Evolutionary conservation across 352 stramenopile species (phyloP).

Genomic region (Pythium diclinum): DNA sequence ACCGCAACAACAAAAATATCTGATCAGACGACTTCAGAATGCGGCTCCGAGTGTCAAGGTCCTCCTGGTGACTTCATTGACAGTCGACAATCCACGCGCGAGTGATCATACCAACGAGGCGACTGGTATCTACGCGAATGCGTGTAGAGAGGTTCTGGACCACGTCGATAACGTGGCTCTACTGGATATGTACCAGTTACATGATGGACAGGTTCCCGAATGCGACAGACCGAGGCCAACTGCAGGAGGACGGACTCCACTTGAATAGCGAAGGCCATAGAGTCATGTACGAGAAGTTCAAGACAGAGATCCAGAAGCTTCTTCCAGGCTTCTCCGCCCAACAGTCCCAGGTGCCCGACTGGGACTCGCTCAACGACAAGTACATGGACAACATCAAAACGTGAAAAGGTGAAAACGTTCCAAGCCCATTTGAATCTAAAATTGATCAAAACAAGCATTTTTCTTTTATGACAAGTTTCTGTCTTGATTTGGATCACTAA

Average conservation of each 20-base stretch:
- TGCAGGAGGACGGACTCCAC: constrained; percentile 18
- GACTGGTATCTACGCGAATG: constrained; percentile 29
- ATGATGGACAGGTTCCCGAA: constrained; percentile 13
- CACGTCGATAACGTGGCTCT: background rate
- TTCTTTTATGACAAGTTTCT: no score
- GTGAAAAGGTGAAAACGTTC: no score
- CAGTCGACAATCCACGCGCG: constrained; percentile 32
- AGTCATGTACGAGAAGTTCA: constrained; percentile 8
- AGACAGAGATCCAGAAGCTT: background rate
- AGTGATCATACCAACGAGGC: constrained; percentile 40
- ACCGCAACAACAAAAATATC: no score
- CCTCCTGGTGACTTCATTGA: constrained; percentile 46
- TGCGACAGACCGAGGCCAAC: background rate
- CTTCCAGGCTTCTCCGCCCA: background rate
- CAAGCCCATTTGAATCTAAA: no score
- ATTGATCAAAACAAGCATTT: no score
- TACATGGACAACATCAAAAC: background rate
- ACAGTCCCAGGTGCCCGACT: constrained; percentile 9
- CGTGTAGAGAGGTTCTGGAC: background rate
- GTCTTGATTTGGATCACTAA: no score
- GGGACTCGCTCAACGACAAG: constrained; percentile 1
- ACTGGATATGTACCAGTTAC: constrained; percentile 13
- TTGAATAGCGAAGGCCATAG: constrained; percentile 4
- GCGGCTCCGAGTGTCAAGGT: constrained; percentile 30
- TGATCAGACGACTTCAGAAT: constrained; percentile 28